These are phyloP conservation scores for Dalbergia oliveri DNA, from an alignment of 306 rosid genomes.

Conservation along the genomic window DNA sequence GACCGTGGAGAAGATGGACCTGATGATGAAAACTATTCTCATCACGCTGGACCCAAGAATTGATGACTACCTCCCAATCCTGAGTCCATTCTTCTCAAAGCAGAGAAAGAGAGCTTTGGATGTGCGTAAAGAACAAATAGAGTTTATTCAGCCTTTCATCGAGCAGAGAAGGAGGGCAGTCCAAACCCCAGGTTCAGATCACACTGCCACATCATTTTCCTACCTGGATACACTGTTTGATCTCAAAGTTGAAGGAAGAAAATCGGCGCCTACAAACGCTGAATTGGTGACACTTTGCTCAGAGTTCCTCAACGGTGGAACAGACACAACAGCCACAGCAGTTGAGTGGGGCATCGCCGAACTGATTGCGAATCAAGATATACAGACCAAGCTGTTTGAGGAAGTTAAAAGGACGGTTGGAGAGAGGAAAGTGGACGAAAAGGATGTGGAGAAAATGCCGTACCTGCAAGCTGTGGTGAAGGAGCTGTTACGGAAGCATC, in stretches of 20 bases:
- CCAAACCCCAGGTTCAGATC: slow-evolving; percentile 74
- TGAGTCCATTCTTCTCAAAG: slow-evolving; percentile 78
- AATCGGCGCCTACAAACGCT: slow-evolving; percentile 58
- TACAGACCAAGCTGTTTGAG: slow-evolving; percentile 58
- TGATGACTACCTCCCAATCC: slow-evolving; percentile 83
- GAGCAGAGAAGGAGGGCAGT: slow-evolving; percentile 69
- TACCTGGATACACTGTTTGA: slow-evolving; percentile 90
- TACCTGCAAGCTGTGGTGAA: slow-evolving; percentile 83
- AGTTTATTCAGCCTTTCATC: slow-evolving; percentile 66
- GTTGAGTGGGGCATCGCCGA: slow-evolving; percentile 87
- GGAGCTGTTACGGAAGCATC: slow-evolving; percentile 82
- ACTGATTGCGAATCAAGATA: slow-evolving; percentile 62
- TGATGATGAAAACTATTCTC: slow-evolving; percentile 70
- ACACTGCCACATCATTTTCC: slow-evolving; percentile 77
- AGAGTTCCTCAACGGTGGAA: slow-evolving; percentile 89
- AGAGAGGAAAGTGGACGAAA: slow-evolving; percentile 65
- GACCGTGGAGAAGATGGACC: slow-evolving; percentile 74
- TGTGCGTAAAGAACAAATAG: slow-evolving; percentile 71
- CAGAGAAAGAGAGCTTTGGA: slow-evolving; percentile 71
- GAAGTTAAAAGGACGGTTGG: slow-evolving; percentile 59
- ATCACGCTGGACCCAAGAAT: slow-evolving; percentile 77
- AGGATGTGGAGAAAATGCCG: slow-evolving; percentile 81
- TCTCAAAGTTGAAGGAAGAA: slow-evolving; percentile 65
- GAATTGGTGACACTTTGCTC: slow-evolving; percentile 84
- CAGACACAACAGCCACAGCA: slow-evolving; percentile 91